phyloP scores from a whole-genome alignment of 176 grass and related monocot species.

The Triticum timopheevii region DNA sequence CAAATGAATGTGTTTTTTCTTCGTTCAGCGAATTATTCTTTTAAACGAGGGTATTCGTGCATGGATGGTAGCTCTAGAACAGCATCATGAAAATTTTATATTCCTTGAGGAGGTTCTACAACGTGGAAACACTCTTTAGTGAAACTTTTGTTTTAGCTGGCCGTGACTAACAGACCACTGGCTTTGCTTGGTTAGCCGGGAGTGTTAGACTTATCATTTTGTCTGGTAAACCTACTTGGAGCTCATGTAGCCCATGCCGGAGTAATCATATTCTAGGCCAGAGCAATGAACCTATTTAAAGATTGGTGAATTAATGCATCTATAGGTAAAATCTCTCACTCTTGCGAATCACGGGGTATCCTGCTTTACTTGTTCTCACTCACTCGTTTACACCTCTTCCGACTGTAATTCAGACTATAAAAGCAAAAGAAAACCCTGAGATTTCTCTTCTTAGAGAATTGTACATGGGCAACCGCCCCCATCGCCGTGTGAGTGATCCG shows the following conservation, averaged over 20 bases:
- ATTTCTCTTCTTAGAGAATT: slow-evolving; percentile 43
- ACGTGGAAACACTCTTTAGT: too few species aligned
- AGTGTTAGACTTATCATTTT: too few species aligned
- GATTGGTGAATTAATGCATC: background rate
- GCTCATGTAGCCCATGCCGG: background rate
- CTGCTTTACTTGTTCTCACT: background rate
- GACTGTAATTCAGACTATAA: background rate
- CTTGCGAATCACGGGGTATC: background rate
- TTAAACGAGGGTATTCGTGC: too few species aligned
- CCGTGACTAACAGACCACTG: too few species aligned
- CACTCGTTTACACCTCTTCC: background rate
- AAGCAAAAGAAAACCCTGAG: background rate
- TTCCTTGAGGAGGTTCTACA: too few species aligned
- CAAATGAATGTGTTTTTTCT: too few species aligned
- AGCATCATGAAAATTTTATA: too few species aligned
- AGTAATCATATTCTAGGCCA: background rate
- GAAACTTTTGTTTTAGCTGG: too few species aligned
- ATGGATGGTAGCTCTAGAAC: too few species aligned
- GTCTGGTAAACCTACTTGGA: background rate
- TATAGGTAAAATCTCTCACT: background rate
- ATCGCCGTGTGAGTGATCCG: background rate
- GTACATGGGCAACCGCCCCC: slow-evolving; percentile 11
- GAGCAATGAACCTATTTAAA: background rate
- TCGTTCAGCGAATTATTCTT: too few species aligned
- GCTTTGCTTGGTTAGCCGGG: too few species aligned